Base-by-base conservation (phyloP, 2,329 filamentous ascomycete genomes). In the Xylariales sp. region DNA sequence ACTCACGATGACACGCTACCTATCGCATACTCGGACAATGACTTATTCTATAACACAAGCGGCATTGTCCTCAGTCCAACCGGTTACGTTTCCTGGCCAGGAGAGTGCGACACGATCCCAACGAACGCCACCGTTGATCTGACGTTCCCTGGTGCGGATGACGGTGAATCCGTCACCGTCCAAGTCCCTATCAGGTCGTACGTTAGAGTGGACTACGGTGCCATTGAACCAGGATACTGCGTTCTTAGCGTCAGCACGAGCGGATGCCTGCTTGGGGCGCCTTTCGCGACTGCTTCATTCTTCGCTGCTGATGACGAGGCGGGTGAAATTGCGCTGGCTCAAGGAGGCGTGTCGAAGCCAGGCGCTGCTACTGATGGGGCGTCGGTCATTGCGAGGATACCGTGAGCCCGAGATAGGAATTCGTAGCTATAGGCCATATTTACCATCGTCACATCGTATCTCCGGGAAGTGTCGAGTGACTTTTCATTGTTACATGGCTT, bases 231-330 rank as follows among this genome's bases (percentile, higher is more conserved):
- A 5, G 51, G 51, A 16, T 44, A 54, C 21, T 59, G 59, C 45
- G 31, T 46, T 38, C 44, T 65, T 14, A 55, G 52, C 32, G 31
- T 63, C n/a, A 48, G 55, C 20, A 32, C 45, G 14, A 46, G 50
- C 4, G 49, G 47, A 1, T 64, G 61, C 40, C 46, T 50, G 1
- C 52, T 64, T 6, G 58, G 52, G 11, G 54, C 58, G 6, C 55
- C 62, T 0, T 64, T 64, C 45, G 48, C 51, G 15, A 55, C 53
- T 1, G 54, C 48, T 2, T 52, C 53, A 4, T 61, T 61, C 49
- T 53, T 61, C 16, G 58, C 59, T 6, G 53, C 58, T 29, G 55
- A 62, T 39, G 62, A 64, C 35, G 53, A 51, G 37, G 43, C 49
- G 10, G 46, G 44, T 18, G 50, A 58, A 39, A 48, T 63, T 33